Evolutionary conservation across 805 yeast species (phyloP).

Genomic region (Teunomyces lycoperdinae): DNA sequence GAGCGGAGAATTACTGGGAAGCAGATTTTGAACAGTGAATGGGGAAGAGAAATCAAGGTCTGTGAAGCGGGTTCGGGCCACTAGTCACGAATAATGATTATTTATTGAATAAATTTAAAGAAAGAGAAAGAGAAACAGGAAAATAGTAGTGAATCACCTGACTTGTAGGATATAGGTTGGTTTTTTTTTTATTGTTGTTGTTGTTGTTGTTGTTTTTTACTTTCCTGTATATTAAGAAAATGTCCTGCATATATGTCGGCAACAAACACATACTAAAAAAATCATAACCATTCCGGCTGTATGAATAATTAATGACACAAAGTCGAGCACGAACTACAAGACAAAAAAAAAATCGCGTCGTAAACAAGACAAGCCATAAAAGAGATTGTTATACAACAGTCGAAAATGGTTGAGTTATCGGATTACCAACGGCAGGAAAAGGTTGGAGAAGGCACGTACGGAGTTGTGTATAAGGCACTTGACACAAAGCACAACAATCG

Average conservation of each 20-base stretch:
- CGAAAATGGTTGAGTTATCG: conserved; percentile 74
- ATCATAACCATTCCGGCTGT: too few relatives aligned
- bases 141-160: too few relatives aligned
- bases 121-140: background rate
- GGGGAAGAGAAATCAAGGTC: conserved; percentile 87
- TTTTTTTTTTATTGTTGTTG: too few relatives aligned
- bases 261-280: too few relatives aligned
- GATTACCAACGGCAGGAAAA: conserved; percentile 94
- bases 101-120: background rate
- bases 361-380: background rate
- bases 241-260: too few relatives aligned
- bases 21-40: conserved; percentile 87
- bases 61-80: conserved; percentile 64
- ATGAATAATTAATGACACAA: too few relatives aligned
- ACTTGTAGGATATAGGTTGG: too few relatives aligned
- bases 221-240: too few relatives aligned
- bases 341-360: background rate
- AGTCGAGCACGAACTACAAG: background rate
- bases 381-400: background rate
- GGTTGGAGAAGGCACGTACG: conserved; percentile 97
- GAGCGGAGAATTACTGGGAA: conserved; percentile 80
- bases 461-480: conserved; percentile 95
- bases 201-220: too few relatives aligned
- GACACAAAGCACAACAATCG: conserved; percentile 87
- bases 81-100: background rate